Percentiles rank a stretch among this genome's conserved stretches.
Conservation (phyloP, 164 flowering plant genomes). For the Litsea cubeba region DNA sequence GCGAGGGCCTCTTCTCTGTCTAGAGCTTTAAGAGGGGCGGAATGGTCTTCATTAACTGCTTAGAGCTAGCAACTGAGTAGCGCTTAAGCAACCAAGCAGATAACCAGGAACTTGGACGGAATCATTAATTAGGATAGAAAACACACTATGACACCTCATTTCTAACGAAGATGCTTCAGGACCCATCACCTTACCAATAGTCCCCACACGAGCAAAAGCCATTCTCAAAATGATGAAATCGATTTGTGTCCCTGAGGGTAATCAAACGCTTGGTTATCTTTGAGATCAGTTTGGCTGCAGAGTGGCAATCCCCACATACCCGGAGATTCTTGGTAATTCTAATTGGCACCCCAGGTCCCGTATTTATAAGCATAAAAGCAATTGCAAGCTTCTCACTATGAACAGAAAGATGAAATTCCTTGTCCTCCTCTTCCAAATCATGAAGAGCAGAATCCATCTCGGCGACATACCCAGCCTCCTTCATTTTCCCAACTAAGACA, state of each 20-base stretch:
- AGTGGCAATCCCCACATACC: constrained; percentile 14
- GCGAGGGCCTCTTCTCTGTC: too few relatives aligned
- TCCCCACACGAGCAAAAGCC: constrained; percentile 15
- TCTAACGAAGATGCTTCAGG: background rate
- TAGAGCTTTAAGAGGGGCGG: too few relatives aligned
- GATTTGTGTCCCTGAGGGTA: constrained; percentile 18
- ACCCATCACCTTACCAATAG: constrained; percentile 8
- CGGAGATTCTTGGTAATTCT: constrained; percentile 20
- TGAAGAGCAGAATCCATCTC: constrained; percentile 17
- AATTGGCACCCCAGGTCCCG: constrained; percentile 7
- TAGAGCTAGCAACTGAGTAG: too few relatives aligned
- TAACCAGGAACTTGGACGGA: too few relatives aligned
- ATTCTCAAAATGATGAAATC: constrained; percentile 16
- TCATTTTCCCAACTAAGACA: constrained; percentile 13
- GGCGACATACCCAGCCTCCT: constrained; percentile 13
- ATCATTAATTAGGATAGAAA: too few relatives aligned
- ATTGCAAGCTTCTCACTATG: constrained; percentile 18
- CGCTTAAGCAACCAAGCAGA: too few relatives aligned
- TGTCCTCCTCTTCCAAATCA: constrained; percentile 20
- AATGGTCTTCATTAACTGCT: too few relatives aligned
- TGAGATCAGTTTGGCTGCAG: constrained; percentile 15
- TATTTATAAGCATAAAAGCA: constrained; percentile 13
- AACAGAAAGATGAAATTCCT: constrained; percentile 16
- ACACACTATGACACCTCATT: too few relatives aligned
- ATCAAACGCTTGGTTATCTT: constrained; percentile 9